Percentiles rank a stretch among this genome's conserved stretches.
Evolutionary conservation across 257 asterid genomes (phyloP).

Genomic region (Rauvolfia tetraphylla): DNA sequence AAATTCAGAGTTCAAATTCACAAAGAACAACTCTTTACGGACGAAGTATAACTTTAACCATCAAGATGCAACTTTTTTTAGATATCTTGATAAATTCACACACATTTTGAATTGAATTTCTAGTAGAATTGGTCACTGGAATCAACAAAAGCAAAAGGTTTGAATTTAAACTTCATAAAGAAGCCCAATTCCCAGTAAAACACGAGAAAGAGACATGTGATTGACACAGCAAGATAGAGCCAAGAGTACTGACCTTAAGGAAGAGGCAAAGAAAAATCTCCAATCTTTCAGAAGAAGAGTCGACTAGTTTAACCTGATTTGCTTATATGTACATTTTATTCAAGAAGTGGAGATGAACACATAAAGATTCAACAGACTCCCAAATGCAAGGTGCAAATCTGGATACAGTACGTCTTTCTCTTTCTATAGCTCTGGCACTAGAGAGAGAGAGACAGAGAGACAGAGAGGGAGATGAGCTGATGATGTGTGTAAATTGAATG

Average conservation of each 20-base stretch:
- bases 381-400: conserved; percentile 34
- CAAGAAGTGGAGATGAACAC: conserved; percentile 20
- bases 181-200: background rate
- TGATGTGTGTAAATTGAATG: background rate
- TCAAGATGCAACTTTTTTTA: conserved; percentile 3
- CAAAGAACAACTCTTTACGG: background rate
- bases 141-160: background rate
- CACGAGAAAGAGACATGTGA: background rate
- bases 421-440: background rate
- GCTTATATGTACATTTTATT: conserved; percentile 19
- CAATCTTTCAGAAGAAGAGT: conserved; percentile 15
- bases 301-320: conserved; percentile 23
- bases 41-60: background rate
- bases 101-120: background rate
- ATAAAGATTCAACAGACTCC: conserved; percentile 11
- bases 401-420: conserved; percentile 4
- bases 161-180: conserved; percentile 6
- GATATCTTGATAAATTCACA: background rate
- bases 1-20: background rate
- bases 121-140: conserved; percentile 8
- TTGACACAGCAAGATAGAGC: conserved; percentile 6
- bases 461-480: background rate
- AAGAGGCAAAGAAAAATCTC: conserved; percentile 30
- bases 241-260: conserved; percentile 29
- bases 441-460: background rate